Evolutionary conservation across 192 early-diverging fungal genomes (phyloP).

Genomic region (Pilaira anomala): DNA sequence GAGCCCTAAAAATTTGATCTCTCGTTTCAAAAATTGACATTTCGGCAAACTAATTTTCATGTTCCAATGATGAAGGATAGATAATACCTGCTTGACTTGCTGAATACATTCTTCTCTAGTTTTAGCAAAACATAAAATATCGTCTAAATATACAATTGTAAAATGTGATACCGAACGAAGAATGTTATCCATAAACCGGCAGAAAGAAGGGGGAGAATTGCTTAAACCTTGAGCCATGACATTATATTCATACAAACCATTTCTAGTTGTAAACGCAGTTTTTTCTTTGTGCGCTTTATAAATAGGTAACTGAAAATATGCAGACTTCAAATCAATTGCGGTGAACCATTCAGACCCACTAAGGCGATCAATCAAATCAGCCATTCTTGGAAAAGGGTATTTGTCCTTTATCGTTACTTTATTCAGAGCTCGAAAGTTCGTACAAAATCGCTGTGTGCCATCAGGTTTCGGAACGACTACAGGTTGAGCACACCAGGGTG

Average conservation of each 20-base stretch:
- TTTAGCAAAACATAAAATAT: not conserved
- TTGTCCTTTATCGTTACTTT: slow-evolving; percentile 43
- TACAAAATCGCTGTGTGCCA: not conserved
- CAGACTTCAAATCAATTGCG: not conserved
- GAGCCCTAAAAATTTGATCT: too few relatives aligned
- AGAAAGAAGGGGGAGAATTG: not conserved
- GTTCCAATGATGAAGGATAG: not conserved
- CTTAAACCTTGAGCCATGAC: not conserved
- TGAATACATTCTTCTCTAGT: not conserved
- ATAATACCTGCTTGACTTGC: too few relatives aligned
- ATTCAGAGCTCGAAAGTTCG: slow-evolving; percentile 53
- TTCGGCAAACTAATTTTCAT: not conserved
- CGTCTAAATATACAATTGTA: not conserved
- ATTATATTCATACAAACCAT: not conserved
- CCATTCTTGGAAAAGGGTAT: slow-evolving; percentile 48
- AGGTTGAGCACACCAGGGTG: slow-evolving; percentile 4
- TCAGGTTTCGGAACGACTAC: slow-evolving; percentile 6
- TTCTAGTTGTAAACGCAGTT: not conserved
- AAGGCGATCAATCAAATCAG: slow-evolving; percentile 38
- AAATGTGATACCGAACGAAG: not conserved
- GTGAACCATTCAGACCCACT: slow-evolving; percentile 28
- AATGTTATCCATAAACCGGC: not conserved
- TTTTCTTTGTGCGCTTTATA: not conserved
- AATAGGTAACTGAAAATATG: not conserved
- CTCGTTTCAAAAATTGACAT: not conserved